A percentile compares a stretch with the other conserved stretches of the same genome.
Evolutionary conservation across 768 basidiomycete species (phyloP).

Genomic region (Pleurotus cornucopiae): DNA sequence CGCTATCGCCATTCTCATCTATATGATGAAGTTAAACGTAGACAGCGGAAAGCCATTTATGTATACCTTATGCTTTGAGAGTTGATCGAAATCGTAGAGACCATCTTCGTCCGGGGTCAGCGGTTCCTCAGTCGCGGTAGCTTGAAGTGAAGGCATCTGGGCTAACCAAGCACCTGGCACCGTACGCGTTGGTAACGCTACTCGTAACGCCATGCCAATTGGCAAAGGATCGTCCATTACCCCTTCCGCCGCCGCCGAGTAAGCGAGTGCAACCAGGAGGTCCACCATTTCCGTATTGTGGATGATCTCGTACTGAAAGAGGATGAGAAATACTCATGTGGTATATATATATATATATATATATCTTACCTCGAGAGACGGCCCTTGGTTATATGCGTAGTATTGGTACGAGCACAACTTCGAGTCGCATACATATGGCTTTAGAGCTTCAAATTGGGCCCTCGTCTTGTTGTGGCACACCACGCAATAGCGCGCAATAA

Average conservation of each 20-base stretch:
- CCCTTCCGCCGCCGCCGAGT: slow-evolving; percentile 49
- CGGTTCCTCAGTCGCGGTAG: not conserved
- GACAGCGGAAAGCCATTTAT: not conserved
- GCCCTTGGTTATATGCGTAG: slow-evolving; percentile 59
- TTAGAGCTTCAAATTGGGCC: slow-evolving; percentile 53
- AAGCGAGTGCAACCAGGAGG: slow-evolving; percentile 61
- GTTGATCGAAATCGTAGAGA: slow-evolving; percentile 49
- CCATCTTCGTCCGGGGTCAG: slow-evolving; percentile 26
- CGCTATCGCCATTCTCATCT: slow-evolving; percentile 46
- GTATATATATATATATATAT: not conserved
- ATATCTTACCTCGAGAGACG: slow-evolving; percentile 56
- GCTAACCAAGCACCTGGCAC: not conserved
- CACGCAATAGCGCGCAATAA: slow-evolving; percentile 61
- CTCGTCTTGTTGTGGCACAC: slow-evolving; percentile 64
- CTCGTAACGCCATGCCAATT: slow-evolving; percentile 54
- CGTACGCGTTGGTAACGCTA: slow-evolving; percentile 27
- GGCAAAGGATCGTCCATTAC: slow-evolving; percentile 56
- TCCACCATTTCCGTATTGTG: slow-evolving; percentile 64
- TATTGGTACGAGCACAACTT: slow-evolving; percentile 70
- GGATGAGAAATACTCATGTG: not conserved
- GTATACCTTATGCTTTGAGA: slow-evolving; percentile 17
- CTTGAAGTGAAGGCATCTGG: not conserved
- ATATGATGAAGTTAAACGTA: not conserved
- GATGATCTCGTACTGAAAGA: slow-evolving; percentile 60
- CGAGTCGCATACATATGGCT: slow-evolving; percentile 69